Percentiles rank a stretch among this genome's conserved stretches.
These are phyloP conservation scores for Cardamine occulta DNA, from an alignment of 345 rosid genomes.

Conservation along the genomic window DNA sequence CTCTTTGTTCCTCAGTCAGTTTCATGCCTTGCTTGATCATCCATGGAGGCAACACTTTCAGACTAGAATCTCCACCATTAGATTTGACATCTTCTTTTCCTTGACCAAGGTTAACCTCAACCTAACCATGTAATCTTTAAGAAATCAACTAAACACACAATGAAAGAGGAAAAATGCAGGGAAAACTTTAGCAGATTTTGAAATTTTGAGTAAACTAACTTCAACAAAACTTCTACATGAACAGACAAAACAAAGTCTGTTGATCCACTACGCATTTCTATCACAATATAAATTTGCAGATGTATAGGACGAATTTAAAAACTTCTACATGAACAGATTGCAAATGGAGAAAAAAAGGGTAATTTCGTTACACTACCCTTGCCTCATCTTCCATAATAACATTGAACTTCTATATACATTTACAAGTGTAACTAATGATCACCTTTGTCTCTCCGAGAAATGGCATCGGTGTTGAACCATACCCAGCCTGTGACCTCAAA, in stretches of 20 bases:
- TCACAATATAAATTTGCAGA: conserved; percentile 3
- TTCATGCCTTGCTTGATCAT: too few relatives aligned
- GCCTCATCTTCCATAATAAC: conserved; percentile 16
- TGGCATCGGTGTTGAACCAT: conserved; percentile 85
- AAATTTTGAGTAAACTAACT: background rate
- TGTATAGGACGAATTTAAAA: background rate
- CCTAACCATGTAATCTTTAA: conserved; percentile 55
- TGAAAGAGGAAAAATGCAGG: background rate
- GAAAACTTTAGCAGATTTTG: background rate
- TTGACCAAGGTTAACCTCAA: conserved; percentile 88
- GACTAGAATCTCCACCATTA: conserved; percentile 51
- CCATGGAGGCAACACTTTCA: conserved; percentile 69
- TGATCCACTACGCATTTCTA: background rate
- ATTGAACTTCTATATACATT: background rate
- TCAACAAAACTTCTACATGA: background rate
- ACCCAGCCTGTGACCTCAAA: conserved; percentile 68
- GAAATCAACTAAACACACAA: conserved; percentile 18
- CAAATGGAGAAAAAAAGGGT: background rate
- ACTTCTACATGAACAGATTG: background rate
- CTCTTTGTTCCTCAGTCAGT: too few relatives aligned
- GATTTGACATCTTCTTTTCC: conserved; percentile 79
- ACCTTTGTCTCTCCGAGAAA: conserved; percentile 91
- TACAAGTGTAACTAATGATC: conserved; percentile 17
- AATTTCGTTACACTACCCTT: conserved; percentile 5
- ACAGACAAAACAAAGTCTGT: too few relatives aligned